Conservation (phyloP, 805 yeast species). For the Phaffomyces thermotolerans region DNA sequence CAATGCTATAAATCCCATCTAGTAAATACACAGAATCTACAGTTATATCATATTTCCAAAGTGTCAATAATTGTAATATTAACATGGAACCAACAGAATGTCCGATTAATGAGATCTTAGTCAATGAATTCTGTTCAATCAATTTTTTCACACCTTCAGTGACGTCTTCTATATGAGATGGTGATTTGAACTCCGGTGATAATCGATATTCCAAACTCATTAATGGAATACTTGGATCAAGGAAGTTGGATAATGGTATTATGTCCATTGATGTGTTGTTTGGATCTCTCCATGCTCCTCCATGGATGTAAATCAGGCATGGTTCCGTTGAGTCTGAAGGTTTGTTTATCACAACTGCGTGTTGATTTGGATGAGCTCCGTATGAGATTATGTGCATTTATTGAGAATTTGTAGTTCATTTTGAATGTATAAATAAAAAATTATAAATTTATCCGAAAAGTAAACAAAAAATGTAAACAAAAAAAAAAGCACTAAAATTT, state of each 20-base stretch:
- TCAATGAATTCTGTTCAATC: slow-evolving; percentile 3
- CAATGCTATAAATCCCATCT: slow-evolving; percentile 66
- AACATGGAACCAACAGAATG: slow-evolving; percentile 78
- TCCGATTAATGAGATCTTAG: slow-evolving; percentile 40
- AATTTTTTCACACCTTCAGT: slow-evolving; percentile 25
- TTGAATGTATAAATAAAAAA: too few species aligned
- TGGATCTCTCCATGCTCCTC: slow-evolving; percentile 86
- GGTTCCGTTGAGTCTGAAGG: slow-evolving; percentile 1
- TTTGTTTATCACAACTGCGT: background rate
- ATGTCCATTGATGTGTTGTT: slow-evolving; percentile 53
- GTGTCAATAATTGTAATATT: slow-evolving; percentile 10
- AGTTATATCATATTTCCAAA: background rate
- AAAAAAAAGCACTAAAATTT: background rate
- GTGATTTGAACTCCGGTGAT: slow-evolving; percentile 56
- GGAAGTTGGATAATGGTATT: slow-evolving; percentile 24
- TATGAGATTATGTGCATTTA: background rate
- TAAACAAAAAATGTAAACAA: slow-evolving; percentile 2
- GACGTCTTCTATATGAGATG: slow-evolving; percentile 54
- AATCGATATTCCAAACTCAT: slow-evolving; percentile 55
- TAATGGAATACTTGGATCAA: slow-evolving; percentile 12
- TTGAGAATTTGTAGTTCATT: too few species aligned
- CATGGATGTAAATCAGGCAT: slow-evolving; percentile 60
- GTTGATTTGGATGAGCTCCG: slow-evolving; percentile 5
- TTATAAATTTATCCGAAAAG: slow-evolving; percentile 3
- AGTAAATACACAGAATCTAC: slow-evolving; percentile 32